phyloP scores from a whole-genome alignment of 148 eudicot species.

The Fagopyrum esculentum region DNA sequence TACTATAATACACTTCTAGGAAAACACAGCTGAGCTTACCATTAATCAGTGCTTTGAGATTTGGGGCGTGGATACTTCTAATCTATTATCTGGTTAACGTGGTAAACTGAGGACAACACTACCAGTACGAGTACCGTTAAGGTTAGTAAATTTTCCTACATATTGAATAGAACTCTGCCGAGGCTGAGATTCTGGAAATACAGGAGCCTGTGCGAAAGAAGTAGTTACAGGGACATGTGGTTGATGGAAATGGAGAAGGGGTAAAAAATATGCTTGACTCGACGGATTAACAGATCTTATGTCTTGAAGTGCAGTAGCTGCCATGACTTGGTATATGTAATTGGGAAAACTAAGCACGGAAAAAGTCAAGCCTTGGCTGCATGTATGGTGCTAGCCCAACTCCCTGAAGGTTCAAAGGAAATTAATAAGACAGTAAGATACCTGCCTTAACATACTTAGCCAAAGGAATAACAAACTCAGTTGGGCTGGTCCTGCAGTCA shows the following conservation, averaged over 20 bases:
- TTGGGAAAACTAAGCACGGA: constrained; percentile 50
- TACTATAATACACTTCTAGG: too few relatives aligned
- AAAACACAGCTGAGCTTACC: too few relatives aligned
- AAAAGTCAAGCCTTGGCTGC: constrained; percentile 67
- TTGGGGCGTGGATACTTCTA: too few relatives aligned
- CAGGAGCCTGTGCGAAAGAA: constrained; percentile 32
- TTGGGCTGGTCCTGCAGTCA: constrained; percentile 41
- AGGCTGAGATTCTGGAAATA: constrained; percentile 42
- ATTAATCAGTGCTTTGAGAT: too few relatives aligned
- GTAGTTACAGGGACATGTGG: constrained; percentile 49
- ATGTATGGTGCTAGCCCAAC: constrained; percentile 57
- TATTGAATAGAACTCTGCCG: constrained; percentile 27
- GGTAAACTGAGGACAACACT: too few relatives aligned
- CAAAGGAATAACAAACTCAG: constrained; percentile 55
- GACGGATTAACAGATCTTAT: constrained; percentile 32
- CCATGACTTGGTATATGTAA: constrained; percentile 60
- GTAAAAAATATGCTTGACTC: constrained; percentile 19
- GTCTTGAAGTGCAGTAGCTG: constrained; percentile 61
- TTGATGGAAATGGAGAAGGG: constrained; percentile 55
- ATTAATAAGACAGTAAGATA: constrained; percentile 24
- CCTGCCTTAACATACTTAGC: constrained; percentile 55
- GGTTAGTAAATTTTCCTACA: background rate
- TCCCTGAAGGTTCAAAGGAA: constrained; percentile 61
- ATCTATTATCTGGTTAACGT: too few relatives aligned
- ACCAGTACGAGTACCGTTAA: too few relatives aligned